Evolutionary conservation across 2,329 filamentous ascomycete genomes (phyloP).

Genomic region (Phialophora expanda): DNA sequence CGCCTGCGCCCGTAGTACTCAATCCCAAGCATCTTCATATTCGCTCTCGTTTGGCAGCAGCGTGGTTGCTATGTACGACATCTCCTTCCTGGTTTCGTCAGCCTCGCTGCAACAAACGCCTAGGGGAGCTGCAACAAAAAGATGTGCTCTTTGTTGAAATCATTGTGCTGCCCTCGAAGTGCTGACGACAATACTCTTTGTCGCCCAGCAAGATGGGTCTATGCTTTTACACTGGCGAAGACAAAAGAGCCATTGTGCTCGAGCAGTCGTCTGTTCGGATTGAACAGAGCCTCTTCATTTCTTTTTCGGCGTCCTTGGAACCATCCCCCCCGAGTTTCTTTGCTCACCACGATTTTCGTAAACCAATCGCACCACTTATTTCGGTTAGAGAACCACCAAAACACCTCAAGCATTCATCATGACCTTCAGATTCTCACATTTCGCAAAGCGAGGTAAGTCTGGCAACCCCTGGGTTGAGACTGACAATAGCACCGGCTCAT

Average conservation of each 20-base stretch:
- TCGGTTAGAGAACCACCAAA: background rate
- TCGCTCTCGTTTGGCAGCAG: too few relatives aligned
- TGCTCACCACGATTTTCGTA: background rate
- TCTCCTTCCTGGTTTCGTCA: too few relatives aligned
- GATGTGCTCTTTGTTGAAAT: background rate
- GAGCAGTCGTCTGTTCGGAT: background rate
- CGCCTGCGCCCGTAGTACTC: too few relatives aligned
- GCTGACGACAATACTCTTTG: background rate
- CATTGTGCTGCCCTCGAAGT: background rate
- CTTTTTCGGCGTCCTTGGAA: background rate
- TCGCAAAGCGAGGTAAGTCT: slow-evolving; percentile 8
- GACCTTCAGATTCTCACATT: slow-evolving; percentile 8
- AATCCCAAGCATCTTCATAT: too few relatives aligned
- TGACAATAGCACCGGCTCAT: background rate
- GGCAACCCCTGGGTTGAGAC: background rate
- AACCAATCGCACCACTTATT: background rate
- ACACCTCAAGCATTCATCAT: slow-evolving; percentile 1
- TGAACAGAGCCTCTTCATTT: background rate
- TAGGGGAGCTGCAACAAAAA: background rate
- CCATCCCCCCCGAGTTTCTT: background rate
- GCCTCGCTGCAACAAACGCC: too few relatives aligned
- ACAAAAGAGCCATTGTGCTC: background rate
- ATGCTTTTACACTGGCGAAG: background rate
- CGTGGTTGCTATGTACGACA: too few relatives aligned
- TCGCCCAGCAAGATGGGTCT: background rate